Base-by-base conservation (phyloP, 1,284 basidiomycete species). In the Sanghuangporus weigelae region DNA sequence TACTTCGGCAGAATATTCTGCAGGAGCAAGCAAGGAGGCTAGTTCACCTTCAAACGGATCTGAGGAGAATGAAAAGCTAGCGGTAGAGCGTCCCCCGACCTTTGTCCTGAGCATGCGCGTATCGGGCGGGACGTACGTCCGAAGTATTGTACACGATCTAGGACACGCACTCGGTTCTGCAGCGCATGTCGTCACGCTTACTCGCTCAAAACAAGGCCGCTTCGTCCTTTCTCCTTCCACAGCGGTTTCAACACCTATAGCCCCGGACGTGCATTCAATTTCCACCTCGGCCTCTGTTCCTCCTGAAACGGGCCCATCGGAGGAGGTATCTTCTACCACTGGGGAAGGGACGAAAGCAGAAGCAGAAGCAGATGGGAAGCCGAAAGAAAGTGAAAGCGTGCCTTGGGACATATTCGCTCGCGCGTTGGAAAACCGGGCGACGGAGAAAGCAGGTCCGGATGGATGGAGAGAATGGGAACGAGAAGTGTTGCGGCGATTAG, bases 91-190 rank as follows among this genome's bases (percentile, higher is more conserved):
- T 71, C 92, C 95, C 1, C 83, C 88, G 0, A 89, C 88, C n/a
- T 96, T 98, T 73, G 89, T 90, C 10, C 78, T 98, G 66, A 84
- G 84, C 62, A 96, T 98, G 94, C 90, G 83, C 63, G 96, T 97
- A 7, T 94, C 93, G 16, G 91, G 91, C n/a, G 95, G 95, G 26
- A 98, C 95, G n/a, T 98, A 98, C 71, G 95, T 98, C 54, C 88
- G 95, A 57, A 93, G 89, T 1, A 89, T 97, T 68, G 89, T 95
- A 53, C 94, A 98, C 73, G 95, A 98, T 73, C 81, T 98, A 21
- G 92, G 90, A 7, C 85, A 88, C 67, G 84, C 87, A 0, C 74
- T 98, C 23, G 92, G 87, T 1, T 92, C 90, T 49, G 92, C 92
- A 3, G 95, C 93, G 0, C 94, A 96, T 73, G 94, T 98, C 59